Percentiles rank a stretch among this genome's conserved stretches.
phyloP scores from a whole-genome alignment of 2,329 filamentous ascomycete genomes.

The Ascocoryne sarcoides region DNA sequence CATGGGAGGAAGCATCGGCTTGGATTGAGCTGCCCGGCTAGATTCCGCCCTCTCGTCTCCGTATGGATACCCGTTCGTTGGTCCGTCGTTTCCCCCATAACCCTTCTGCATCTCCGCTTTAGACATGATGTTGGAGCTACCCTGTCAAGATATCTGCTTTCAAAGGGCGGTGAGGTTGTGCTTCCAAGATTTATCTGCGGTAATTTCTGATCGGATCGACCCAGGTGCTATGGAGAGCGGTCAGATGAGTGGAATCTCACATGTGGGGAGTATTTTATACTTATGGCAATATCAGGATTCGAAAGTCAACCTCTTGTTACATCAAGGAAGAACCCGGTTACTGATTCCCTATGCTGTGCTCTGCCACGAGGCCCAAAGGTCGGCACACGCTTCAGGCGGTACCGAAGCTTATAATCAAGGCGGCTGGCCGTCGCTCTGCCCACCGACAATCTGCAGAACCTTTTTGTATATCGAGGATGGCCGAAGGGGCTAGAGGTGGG shows the following conservation, averaged over 20 bases:
- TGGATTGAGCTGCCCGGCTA: neutral
- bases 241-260: neutral
- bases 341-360: neutral
- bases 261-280: neutral
- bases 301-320: neutral
- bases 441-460: neutral
- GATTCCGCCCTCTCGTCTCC: neutral
- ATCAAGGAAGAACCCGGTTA: neutral
- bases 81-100: neutral
- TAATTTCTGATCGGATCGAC: too few species aligned
- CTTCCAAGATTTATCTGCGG: too few species aligned
- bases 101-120: neutral
- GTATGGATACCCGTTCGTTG: neutral
- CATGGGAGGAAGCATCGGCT: conserved; percentile 16
- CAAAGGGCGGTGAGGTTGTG: neutral
- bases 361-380: neutral
- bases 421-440: too few species aligned
- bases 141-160: neutral
- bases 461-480: neutral
- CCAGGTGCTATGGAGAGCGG: neutral
- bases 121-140: neutral
- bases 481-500: neutral
- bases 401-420: neutral
- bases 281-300: neutral
- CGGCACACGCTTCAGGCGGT: neutral